phyloP scores from a whole-genome alignment of 116 monocot genomes.

The Phalaenopsis hybrid region DNA sequence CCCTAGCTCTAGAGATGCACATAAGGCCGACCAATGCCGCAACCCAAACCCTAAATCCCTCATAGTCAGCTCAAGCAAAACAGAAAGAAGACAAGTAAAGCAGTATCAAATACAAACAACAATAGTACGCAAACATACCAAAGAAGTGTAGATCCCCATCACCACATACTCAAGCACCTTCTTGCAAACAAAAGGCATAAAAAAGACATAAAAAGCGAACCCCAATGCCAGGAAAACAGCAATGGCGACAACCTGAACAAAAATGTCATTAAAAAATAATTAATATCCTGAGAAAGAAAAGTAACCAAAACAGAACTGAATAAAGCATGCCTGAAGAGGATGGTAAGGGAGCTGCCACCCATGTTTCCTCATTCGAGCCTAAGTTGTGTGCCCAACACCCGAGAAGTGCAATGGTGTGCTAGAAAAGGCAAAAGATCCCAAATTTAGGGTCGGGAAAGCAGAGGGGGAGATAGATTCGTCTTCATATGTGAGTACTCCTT shows the following conservation, averaged over 20 bases:
- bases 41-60: neutral
- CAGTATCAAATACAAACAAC: neutral
- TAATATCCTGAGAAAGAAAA: neutral
- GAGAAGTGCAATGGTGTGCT: neutral
- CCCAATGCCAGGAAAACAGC: slow-evolving; percentile 53
- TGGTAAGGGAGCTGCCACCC: slow-evolving; percentile 89
- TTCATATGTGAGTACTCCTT: too few species aligned
- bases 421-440: neutral
- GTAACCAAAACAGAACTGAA: neutral
- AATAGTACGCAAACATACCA: slow-evolving; percentile 29
- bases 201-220: slow-evolving; percentile 80
- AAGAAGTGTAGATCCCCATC: slow-evolving; percentile 55
- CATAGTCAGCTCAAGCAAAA: neutral
- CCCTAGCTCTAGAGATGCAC: too few species aligned
- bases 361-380: slow-evolving; percentile 63
- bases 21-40: too few species aligned
- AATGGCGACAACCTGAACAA: slow-evolving; percentile 57
- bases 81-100: neutral
- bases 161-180: slow-evolving; percentile 45
- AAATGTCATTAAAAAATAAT: neutral
- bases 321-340: slow-evolving; percentile 53
- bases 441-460: neutral
- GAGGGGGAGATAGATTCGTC: neutral
- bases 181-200: slow-evolving; percentile 55
- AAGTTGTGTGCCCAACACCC: neutral